Conservation (phyloP, 495 filamentous ascomycete species). For the Aspergillus sclerotiicarbonarius region DNA sequence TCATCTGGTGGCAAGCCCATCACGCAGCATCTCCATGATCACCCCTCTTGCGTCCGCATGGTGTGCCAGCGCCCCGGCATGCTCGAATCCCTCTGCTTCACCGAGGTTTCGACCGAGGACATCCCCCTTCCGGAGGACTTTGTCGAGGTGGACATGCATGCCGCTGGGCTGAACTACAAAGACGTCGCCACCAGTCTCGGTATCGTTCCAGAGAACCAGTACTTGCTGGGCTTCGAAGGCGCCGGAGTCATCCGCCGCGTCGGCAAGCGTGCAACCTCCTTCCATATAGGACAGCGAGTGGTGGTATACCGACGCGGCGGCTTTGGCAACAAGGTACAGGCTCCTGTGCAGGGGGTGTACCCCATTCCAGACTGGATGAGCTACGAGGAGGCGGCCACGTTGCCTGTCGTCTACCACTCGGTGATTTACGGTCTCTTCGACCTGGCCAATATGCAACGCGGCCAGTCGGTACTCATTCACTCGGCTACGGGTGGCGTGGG, state of each 20-base stretch:
- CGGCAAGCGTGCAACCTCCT: background rate
- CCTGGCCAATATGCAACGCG: conserved; percentile 25
- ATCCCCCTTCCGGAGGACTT: conserved; percentile 6
- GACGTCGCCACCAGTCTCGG: conserved; percentile 41
- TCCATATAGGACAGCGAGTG: conserved; percentile 31
- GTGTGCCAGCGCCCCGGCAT: background rate
- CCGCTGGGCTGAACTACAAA: conserved; percentile 33
- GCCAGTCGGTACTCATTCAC: conserved; percentile 42
- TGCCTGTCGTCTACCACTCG: conserved; percentile 41
- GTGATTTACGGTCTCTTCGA: conserved; percentile 37
- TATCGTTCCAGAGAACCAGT: conserved; percentile 28
- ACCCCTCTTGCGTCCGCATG: background rate
- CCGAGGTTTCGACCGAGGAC: conserved; percentile 18
- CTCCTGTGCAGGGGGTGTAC: conserved; percentile 21
- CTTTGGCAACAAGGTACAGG: conserved; percentile 25
- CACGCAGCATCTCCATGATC: background rate
- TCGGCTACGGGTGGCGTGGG: conserved; percentile 44
- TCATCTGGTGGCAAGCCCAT: background rate
- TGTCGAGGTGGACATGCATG: conserved; percentile 31
- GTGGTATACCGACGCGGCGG: conserved; percentile 28
- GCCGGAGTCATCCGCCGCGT: conserved; percentile 36
- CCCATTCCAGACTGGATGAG: conserved; percentile 31
- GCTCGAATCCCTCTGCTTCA: background rate
- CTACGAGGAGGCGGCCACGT: conserved; percentile 42
- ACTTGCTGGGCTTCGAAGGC: conserved; percentile 38